phyloP scores from a whole-genome alignment of 1,284 basidiomycete genomes.

The Chalciporus piperatoides region DNA sequence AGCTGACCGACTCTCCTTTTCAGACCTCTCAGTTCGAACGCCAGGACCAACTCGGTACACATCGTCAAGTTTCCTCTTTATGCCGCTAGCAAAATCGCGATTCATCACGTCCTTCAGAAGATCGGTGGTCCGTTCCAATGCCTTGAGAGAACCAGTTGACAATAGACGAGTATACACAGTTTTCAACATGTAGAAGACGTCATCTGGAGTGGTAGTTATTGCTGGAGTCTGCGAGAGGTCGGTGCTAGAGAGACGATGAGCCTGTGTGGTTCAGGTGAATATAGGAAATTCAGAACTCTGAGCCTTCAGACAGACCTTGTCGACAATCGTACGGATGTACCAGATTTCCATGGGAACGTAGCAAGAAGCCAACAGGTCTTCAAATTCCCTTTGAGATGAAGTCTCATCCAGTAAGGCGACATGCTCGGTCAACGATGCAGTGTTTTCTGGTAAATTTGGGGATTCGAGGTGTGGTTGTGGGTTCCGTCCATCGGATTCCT shows the following conservation, averaged over 20 bases:
- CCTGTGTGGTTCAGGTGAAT: constrained; percentile 43
- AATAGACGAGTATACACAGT: constrained; percentile 72
- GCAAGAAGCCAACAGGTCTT: constrained; percentile 66
- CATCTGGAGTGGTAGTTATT: constrained; percentile 80
- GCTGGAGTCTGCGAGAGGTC: constrained; percentile 64
- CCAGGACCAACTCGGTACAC: constrained; percentile 66
- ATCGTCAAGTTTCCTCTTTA: constrained; percentile 81
- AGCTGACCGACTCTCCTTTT: constrained; percentile 70
- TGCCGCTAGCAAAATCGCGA: constrained; percentile 71
- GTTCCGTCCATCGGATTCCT: constrained; percentile 1
- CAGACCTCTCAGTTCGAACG: constrained; percentile 64
- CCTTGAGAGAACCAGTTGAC: constrained; percentile 64
- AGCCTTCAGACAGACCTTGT: constrained; percentile 58
- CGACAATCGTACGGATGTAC: constrained; percentile 86
- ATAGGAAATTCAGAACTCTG: not conserved
- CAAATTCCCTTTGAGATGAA: constrained; percentile 58
- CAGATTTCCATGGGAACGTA: constrained; percentile 91
- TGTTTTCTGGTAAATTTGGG: not conserved
- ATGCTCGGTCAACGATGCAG: constrained; percentile 10
- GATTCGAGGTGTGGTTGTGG: not conserved
- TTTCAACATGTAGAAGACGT: constrained; percentile 92
- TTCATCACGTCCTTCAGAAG: constrained; percentile 75
- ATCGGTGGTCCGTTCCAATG: constrained; percentile 56
- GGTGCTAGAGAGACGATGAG: constrained; percentile 63
- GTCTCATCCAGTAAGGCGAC: constrained; percentile 43